phyloP scores from a whole-genome alignment of 169 alveolate species.

The Neospora caninum region DNA sequence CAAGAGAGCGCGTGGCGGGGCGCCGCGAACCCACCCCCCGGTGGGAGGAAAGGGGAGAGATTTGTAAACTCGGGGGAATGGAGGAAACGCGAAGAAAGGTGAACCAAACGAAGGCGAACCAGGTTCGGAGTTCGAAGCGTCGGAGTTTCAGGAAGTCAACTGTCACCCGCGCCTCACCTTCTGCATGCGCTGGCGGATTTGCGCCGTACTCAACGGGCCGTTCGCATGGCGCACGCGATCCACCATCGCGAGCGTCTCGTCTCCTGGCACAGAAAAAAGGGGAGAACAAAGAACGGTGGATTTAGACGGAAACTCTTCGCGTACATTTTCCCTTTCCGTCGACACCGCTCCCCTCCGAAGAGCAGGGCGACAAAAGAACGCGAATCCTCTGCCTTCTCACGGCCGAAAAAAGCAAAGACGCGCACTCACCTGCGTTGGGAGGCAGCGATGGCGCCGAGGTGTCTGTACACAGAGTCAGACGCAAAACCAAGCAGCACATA shows the following conservation, averaged over 20 bases:
- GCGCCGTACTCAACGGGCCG: constrained; percentile 86
- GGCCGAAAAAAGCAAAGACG: background rate
- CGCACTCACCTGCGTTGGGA: constrained; percentile 11
- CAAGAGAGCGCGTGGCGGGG: too few species aligned
- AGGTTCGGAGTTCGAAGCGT: background rate
- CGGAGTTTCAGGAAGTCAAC: background rate
- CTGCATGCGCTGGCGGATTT: constrained; percentile 85
- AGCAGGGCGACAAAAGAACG: too few species aligned
- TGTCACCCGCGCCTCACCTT: constrained; percentile 39
- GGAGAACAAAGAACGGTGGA: background rate
- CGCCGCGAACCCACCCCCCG: too few species aligned
- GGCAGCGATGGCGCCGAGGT: constrained; percentile 10
- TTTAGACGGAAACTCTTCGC: too few species aligned
- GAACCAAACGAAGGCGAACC: background rate
- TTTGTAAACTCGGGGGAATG: too few species aligned
- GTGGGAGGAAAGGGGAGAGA: too few species aligned
- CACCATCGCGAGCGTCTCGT: constrained; percentile 80
- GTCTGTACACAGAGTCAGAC: background rate
- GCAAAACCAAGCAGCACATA: too few species aligned
- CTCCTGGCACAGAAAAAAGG: constrained; percentile 73
- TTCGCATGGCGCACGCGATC: constrained; percentile 83
- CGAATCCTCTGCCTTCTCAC: too few species aligned
- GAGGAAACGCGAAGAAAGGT: too few species aligned
- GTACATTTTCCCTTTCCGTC: too few species aligned
- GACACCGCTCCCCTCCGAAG: too few species aligned